These are phyloP conservation scores for Linanthus parryae DNA, from an alignment of 148 eudicot genomes.

Conservation along the genomic window DNA sequence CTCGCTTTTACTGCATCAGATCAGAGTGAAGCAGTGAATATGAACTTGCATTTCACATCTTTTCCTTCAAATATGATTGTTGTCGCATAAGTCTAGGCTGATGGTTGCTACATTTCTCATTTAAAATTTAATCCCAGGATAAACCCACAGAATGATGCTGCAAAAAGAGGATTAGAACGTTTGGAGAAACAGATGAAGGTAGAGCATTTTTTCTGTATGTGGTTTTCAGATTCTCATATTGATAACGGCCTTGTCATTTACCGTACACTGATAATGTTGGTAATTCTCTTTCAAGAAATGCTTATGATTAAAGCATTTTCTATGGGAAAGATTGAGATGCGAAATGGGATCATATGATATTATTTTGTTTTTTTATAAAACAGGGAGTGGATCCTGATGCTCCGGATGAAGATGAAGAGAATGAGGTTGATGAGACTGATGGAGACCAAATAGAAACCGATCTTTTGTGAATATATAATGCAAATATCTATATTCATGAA, in stretches of 20 bases:
- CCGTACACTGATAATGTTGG: too few relatives aligned
- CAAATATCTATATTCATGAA: too few relatives aligned
- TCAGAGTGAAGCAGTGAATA: too few relatives aligned
- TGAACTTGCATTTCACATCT: not conserved
- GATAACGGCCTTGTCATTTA: too few relatives aligned
- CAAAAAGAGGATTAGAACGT: constrained; percentile 85
- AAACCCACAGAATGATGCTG: constrained; percentile 87
- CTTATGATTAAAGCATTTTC: not conserved
- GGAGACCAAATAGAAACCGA: constrained; percentile 87
- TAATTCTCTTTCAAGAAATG: too few relatives aligned
- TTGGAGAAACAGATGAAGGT: constrained; percentile 98
- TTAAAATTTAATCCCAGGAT: constrained; percentile 37
- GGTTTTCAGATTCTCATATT: too few relatives aligned
- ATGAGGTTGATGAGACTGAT: constrained; percentile 83
- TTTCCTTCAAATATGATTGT: not conserved
- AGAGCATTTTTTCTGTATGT: constrained; percentile 11
- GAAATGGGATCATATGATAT: not conserved
- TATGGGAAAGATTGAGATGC: too few relatives aligned
- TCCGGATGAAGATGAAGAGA: constrained; percentile 95
- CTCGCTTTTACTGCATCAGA: too few relatives aligned
- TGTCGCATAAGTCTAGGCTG: not conserved
- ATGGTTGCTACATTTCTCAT: not conserved
- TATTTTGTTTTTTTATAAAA: constrained; percentile 8
- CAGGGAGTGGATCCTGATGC: constrained; percentile 99
- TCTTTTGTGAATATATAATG: constrained; percentile 36